Conservation (phyloP, 164 flowering plant species). For the Dillenia suffruticosa region DNA sequence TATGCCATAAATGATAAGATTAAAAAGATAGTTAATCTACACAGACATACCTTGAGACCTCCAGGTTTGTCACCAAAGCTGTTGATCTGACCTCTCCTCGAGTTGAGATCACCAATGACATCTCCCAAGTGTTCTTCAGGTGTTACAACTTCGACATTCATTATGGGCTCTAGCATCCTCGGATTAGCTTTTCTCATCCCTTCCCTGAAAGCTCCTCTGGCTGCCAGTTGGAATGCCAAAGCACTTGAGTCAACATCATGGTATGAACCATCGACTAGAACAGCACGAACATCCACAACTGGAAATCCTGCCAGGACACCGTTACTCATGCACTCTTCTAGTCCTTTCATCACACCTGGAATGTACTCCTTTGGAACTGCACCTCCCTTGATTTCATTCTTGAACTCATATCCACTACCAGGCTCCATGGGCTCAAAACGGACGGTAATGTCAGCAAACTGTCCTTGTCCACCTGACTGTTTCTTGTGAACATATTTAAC, state of each 20-base stretch:
- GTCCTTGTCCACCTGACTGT: constrained; percentile 97
- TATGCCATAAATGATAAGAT: no score
- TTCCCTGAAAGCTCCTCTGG: constrained; percentile 89
- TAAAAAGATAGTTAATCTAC: background rate
- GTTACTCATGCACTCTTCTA: constrained; percentile 87
- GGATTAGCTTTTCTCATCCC: constrained; percentile 85
- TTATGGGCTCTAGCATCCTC: constrained; percentile 87
- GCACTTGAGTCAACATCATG: constrained; percentile 99
- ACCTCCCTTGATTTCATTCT: constrained; percentile 96
- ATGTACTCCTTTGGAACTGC: constrained; percentile 92
- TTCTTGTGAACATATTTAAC: constrained; percentile 91
- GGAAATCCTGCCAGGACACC: constrained; percentile 95
- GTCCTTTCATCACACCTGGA: constrained; percentile 93
- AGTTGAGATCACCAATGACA: constrained; percentile 98
- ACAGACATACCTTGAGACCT: constrained; percentile 74
- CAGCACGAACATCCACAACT: constrained; percentile 92
- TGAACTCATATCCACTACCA: constrained; percentile 91
- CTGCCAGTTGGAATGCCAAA: constrained; percentile 93
- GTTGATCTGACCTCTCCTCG: constrained; percentile 95
- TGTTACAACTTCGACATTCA: constrained; percentile 95
- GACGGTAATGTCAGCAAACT: constrained; percentile 89
- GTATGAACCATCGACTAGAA: constrained; percentile 77
- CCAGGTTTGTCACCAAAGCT: constrained; percentile 92
- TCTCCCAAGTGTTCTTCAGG: constrained; percentile 98
- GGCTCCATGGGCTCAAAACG: constrained; percentile 77